Evolutionary conservation across 1,139 yeast genomes (phyloP).

Genomic region (Saccharomyces uvarum): DNA sequence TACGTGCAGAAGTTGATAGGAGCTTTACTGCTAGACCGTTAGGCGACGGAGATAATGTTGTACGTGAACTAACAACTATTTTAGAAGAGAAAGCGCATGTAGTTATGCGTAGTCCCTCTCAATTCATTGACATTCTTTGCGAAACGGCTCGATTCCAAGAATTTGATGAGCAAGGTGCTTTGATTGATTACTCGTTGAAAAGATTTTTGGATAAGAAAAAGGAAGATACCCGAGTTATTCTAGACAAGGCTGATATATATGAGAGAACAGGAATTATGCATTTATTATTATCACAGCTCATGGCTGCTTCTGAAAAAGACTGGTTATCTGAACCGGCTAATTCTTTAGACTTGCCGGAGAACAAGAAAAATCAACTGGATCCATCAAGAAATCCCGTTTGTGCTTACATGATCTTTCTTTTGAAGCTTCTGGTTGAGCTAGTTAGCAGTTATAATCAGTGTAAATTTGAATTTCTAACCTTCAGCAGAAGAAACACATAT

Average conservation of each 20-base stretch:
- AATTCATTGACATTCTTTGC: constrained; percentile 48
- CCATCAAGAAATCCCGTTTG: constrained; percentile 43
- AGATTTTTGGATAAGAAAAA: constrained; percentile 32
- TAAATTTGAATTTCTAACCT: constrained; percentile 75
- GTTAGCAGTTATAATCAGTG: constrained; percentile 72
- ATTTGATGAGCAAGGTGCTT: constrained; percentile 37
- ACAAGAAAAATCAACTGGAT: constrained; percentile 32
- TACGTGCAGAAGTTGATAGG: constrained; percentile 43
- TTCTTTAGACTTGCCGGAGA: constrained; percentile 18
- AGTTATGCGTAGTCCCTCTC: constrained; percentile 51
- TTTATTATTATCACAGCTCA: constrained; percentile 53
- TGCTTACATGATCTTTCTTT: constrained; percentile 57
- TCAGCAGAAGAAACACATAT: constrained; percentile 48
- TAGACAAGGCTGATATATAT: constrained; percentile 7
- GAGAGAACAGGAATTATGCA: constrained; percentile 55
- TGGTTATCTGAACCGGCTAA: constrained; percentile 39
- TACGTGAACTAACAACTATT: constrained; percentile 45
- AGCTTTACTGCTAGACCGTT: constrained; percentile 33
- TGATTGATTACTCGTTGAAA: constrained; percentile 23
- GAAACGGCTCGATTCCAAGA: constrained; percentile 44
- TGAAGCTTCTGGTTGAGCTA: constrained; percentile 64
- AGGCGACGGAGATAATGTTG: constrained; percentile 27
- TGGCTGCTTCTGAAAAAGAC: constrained; percentile 47
- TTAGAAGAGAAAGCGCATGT: constrained; percentile 50
- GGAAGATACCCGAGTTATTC: constrained; percentile 34